phyloP scores from a whole-genome alignment of 257 asterid genomes.

The Solanum appendiculatum region DNA sequence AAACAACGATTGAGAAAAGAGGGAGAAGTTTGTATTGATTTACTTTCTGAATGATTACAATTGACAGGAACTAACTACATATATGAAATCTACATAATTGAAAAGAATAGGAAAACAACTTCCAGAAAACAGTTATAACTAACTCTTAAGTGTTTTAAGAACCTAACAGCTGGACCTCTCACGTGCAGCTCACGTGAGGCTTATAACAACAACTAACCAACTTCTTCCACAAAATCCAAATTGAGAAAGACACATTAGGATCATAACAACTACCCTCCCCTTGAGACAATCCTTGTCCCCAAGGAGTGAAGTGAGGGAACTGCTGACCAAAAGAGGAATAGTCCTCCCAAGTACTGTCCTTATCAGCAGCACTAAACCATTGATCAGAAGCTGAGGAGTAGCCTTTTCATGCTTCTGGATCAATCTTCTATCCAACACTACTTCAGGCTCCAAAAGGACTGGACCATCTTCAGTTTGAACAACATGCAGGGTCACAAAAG shows the following conservation, averaged over 20 bases:
- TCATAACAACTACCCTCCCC: neutral
- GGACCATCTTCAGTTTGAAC: neutral
- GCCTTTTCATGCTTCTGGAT: neutral
- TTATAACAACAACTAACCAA: too few species aligned
- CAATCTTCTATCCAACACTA: neutral
- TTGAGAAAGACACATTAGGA: neutral
- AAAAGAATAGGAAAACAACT: neutral
- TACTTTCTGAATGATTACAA: neutral
- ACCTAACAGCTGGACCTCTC: neutral
- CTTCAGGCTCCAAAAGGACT: neutral
- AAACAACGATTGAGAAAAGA: neutral
- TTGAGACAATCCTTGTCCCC: too few species aligned
- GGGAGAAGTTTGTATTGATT: neutral
- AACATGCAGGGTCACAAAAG: neutral
- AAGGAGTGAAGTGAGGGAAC: neutral
- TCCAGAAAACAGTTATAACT: neutral
- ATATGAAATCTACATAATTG: neutral
- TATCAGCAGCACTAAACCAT: neutral
- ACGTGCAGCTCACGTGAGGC: neutral
- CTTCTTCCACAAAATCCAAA: neutral
- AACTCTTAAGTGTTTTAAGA: neutral
- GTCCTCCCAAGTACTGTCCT: neutral
- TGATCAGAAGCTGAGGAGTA: neutral
- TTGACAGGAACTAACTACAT: neutral
- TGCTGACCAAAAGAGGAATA: neutral